Base-by-base conservation (phyloP, 208 protist genomes). In the Wallacemonas rigidus region DNA sequence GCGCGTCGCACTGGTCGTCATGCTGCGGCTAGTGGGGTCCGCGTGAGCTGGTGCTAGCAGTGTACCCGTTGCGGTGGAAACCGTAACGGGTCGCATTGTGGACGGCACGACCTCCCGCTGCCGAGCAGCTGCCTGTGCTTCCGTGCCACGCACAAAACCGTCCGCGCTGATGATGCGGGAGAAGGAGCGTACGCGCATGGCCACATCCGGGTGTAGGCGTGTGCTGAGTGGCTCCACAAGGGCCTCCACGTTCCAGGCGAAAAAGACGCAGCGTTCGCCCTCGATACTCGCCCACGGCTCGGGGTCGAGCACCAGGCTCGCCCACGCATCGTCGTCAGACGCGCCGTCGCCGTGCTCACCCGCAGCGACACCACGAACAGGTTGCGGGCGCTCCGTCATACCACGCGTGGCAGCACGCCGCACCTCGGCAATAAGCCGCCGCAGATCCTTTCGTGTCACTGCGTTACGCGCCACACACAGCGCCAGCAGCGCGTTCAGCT, bases 381-480 rank as follows among this genome's bases (percentile, higher is more conserved):
- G 12, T 41, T 44, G 60, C 4, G 8, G 3, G n/a, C 41, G 60
- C 3, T 41, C 11, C 8, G 6, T 6, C 38, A 35, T 11, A 17
- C 40, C 43, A 11, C 15, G 12, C n/a, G 60, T 7, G 5, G 6
- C 60, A 11, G 40, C 60, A 65, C 60, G 60, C 5, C 60, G 60
- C 41, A 65, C 60, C 40, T 65, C 60, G 5, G 41, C 60, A 17
- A 65, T 65, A 6, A 65, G 60, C 4, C 60, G 60, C 12, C 60
- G 60, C 60, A 65, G 43, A 35, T 48, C 60, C 60, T 65, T 65
- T 9, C 60, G 60, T 3, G 41, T 65, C 11, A 65, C 60, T 4
- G 60, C 38, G 43, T 65, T 65, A 6, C 60, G 60, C 7, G 60
- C 60, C n/a, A 65, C 60, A n/a, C 60, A 41, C 41, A 65, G 60